A percentile compares a stretch with the other conserved stretches of the same genome.
These are phyloP conservation scores for Trichoderma guizhouense DNA, from an alignment of 2,329 filamentous ascomycete genomes.

Conservation along the genomic window DNA sequence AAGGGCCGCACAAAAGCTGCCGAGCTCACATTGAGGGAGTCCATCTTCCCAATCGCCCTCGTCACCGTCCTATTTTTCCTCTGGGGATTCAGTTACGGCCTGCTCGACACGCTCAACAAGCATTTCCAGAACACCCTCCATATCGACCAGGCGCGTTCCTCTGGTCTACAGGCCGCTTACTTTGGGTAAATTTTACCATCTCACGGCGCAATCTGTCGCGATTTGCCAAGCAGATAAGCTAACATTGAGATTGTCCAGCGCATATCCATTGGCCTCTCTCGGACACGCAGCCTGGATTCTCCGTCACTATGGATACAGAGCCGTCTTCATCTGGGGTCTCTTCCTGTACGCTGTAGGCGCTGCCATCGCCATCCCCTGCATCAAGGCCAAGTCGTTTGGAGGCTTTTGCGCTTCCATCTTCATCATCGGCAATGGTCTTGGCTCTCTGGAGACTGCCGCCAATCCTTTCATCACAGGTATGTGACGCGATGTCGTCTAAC, in stretches of 20 bases:
- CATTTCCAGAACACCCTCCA: constrained; percentile 47
- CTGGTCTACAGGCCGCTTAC: constrained; percentile 50
- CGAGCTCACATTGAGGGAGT: constrained; percentile 63
- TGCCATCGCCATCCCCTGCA: constrained; percentile 53
- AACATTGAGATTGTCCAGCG: constrained; percentile 34
- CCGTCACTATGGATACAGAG: constrained; percentile 62
- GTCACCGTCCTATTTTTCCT: constrained; percentile 47
- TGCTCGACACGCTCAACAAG: constrained; percentile 48
- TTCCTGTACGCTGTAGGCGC: constrained; percentile 62
- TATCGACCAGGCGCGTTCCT: constrained; percentile 43
- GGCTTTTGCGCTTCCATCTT: constrained; percentile 73
- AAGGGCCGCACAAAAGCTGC: constrained; percentile 41
- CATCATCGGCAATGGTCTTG: constrained; percentile 69
- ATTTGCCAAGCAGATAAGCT: not conserved
- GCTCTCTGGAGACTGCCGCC: constrained; percentile 72
- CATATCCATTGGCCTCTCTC: constrained; percentile 68
- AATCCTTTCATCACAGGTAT: constrained; percentile 67
- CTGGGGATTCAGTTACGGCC: constrained; percentile 46
- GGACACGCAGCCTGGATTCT: constrained; percentile 62
- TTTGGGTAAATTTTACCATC: constrained; percentile 48
- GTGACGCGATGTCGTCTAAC: constrained; percentile 27
- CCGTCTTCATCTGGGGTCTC: constrained; percentile 67
- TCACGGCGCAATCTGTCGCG: constrained; percentile 27
- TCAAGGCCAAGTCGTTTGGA: constrained; percentile 62
- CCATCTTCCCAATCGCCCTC: constrained; percentile 62